These are phyloP conservation scores for Kodamaea jinghongensis DNA, from an alignment of 805 yeast genomes.

Conservation along the genomic window DNA sequence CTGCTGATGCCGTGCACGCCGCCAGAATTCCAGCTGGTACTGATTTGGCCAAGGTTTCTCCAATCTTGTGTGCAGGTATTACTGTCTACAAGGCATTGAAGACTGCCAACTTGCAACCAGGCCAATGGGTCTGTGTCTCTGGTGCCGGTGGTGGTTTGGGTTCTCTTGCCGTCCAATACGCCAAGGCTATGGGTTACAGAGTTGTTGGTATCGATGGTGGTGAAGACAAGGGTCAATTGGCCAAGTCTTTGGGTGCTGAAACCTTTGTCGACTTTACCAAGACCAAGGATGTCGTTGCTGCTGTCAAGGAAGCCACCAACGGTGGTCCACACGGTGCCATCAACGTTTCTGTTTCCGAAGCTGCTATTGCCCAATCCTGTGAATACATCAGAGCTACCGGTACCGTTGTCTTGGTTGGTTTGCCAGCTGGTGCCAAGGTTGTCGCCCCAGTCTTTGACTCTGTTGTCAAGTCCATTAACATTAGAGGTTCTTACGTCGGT, in stretches of 20 bases:
- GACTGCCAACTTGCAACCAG: constrained; percentile 54
- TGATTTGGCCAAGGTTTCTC: constrained; percentile 56
- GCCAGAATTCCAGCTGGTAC: constrained; percentile 56
- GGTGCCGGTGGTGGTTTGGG: constrained; percentile 88
- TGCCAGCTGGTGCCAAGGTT: constrained; percentile 45
- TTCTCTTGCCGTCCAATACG: constrained; percentile 71
- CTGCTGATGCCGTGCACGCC: constrained; percentile 64
- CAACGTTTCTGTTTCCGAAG: constrained; percentile 71
- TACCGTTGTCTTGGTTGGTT: constrained; percentile 44
- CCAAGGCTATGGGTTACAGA: constrained; percentile 68
- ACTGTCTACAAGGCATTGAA: constrained; percentile 68
- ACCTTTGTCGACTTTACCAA: constrained; percentile 28
- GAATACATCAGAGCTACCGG: constrained; percentile 40
- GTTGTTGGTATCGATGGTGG: constrained; percentile 76
- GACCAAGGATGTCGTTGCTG: constrained; percentile 53
- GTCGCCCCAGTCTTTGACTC: constrained; percentile 38
- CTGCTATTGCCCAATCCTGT: constrained; percentile 55
- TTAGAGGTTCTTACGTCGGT: constrained; percentile 45
- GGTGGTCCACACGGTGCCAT: constrained; percentile 79
- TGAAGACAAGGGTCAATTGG: constrained; percentile 54
- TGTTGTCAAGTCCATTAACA: constrained; percentile 39
- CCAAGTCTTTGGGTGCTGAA: constrained; percentile 26
- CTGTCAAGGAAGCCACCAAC: constrained; percentile 53
- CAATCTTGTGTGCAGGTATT: constrained; percentile 66
- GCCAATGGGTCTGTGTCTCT: constrained; percentile 72